Evolutionary conservation across 1,284 basidiomycete genomes (phyloP), one percentile per base, ranked within the genome.

Genomic region (Fomitopsis schrenkii): DNA sequence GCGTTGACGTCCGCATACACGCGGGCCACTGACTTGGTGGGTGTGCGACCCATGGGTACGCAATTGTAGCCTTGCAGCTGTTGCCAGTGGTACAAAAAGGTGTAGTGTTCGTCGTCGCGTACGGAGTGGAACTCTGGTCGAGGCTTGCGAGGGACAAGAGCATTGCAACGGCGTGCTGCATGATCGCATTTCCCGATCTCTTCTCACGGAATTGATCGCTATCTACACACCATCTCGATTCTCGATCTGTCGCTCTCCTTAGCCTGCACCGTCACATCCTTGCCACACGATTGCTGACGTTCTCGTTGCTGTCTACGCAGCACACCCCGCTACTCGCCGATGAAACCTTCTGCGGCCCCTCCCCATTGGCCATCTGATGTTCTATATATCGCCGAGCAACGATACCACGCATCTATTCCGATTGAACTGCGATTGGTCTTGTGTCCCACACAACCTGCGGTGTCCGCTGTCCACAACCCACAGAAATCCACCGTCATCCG

Each of bases 1-100:
- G 79, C 77, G 70, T 92, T 91, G 67, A 90, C 89, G 75, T 91
- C 88, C 64, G 84, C 74, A 71, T 92, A 91, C 57, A 90, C 85
- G 69, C 89, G 86, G 67, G 89, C 83, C 56, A 91, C 86, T 57
- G 90, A 91, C 74, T 87, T 87, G 59, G 80, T 80, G 59, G 83
- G 77, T 61, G 85, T 82, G 71, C 87, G 80, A 68, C 85, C 87
- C 88, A 89, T 89, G 52, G 1, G 19, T 33, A 17, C 8, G n/a
- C 7, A 26, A 19, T 22, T 38, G 35, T n/a, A 54, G 52, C 15
- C 12, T 54, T 5, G 35, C 14, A 26, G 35, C 35, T 36, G n/a
- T 19, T 35, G 4, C 19, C 7, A 9, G 12, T n/a, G 52, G 26
- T 33, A 33, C 8, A 33, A 50, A 17, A 2, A n/a, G 22, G 45